Percentiles rank a stretch among this genome's conserved stretches.
Evolutionary conservation across 345 rosid genomes (phyloP).

Genomic region (Dipteronia sinensis): DNA sequence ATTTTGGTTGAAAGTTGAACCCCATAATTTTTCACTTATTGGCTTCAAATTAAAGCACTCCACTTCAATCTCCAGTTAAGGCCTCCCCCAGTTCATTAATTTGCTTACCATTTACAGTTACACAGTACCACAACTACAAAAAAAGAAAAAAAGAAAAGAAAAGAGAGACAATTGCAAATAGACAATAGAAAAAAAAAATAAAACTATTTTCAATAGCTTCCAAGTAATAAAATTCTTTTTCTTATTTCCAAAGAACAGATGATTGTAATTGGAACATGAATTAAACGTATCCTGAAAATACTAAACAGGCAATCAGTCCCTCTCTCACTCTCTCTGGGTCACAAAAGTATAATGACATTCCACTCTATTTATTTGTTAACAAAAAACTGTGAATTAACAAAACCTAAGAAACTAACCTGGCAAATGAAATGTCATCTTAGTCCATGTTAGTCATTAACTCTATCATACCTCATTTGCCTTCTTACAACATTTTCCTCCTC

Average conservation of each 20-base stretch:
- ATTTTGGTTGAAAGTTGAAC: neutral
- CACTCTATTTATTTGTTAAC: constrained; percentile 19
- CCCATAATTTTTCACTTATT: neutral
- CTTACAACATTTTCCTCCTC: constrained; percentile 26
- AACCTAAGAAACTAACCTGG: constrained; percentile 17
- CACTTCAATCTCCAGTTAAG: neutral
- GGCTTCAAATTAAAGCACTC: neutral
- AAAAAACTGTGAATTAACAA: constrained; percentile 14
- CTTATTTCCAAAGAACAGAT: too few relatives aligned
- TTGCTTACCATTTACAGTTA: neutral
- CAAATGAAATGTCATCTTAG: constrained; percentile 24
- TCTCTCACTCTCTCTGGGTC: neutral
- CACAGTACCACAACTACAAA: neutral
- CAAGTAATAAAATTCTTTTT: too few relatives aligned
- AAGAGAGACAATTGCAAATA: too few relatives aligned
- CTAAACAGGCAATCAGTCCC: neutral
- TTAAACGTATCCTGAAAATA: too few relatives aligned
- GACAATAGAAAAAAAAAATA: too few relatives aligned
- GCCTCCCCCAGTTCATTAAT: neutral
- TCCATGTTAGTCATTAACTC: constrained; percentile 11
- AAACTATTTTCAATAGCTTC: too few relatives aligned
- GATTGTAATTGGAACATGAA: too few relatives aligned
- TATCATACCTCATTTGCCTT: constrained; percentile 13
- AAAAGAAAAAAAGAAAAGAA: too few relatives aligned
- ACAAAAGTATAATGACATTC: neutral